A percentile compares a stretch with the other conserved stretches of the same genome.
phyloP scores from a whole-genome alignment of 371 early-diverging fungal species.

The Neoconidiobolus thromboides region DNA sequence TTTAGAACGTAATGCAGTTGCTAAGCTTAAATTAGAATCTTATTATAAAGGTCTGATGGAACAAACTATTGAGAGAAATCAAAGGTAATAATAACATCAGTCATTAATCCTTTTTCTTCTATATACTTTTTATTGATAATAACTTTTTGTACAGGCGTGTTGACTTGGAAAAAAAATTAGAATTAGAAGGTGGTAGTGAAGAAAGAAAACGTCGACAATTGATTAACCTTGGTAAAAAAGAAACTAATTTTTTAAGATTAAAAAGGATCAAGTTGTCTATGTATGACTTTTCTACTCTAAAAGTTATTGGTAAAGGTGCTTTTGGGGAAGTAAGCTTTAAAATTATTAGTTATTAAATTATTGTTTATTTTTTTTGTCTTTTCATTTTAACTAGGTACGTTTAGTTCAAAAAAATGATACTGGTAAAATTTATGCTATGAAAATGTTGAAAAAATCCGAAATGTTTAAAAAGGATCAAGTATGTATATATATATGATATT shows the following conservation, averaged over 20 bases:
- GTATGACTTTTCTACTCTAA: slow-evolving; percentile 87
- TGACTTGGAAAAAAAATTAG: slow-evolving; percentile 58
- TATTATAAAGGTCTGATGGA: slow-evolving; percentile 71
- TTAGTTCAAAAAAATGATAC: slow-evolving; percentile 89
- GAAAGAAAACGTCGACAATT: slow-evolving; percentile 76
- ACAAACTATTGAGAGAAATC: slow-evolving; percentile 76
- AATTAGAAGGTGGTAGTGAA: slow-evolving; percentile 54
- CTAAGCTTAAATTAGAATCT: slow-evolving; percentile 70
- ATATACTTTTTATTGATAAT: not conserved
- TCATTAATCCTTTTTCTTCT: too few species aligned
- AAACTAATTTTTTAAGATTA: slow-evolving; percentile 81
- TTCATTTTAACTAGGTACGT: slow-evolving; percentile 35
- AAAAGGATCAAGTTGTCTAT: slow-evolving; percentile 80
- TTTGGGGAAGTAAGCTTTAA: slow-evolving; percentile 75
- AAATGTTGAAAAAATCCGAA: slow-evolving; percentile 83
- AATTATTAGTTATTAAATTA: not conserved
- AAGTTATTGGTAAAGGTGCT: slow-evolving; percentile 99
- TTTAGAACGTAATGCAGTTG: slow-evolving; percentile 66
- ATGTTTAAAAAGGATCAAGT: slow-evolving; percentile 96
- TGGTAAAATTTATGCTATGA: slow-evolving; percentile 97
- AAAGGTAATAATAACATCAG: slow-evolving; percentile 24
- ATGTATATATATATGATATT: not conserved
- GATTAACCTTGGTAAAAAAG: slow-evolving; percentile 61
- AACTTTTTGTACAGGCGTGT: slow-evolving; percentile 26
- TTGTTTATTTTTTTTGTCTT: not conserved